Evolutionary conservation across 140 eudicot genomes (phyloP).

Genomic region (Stevia rebaudiana): DNA sequence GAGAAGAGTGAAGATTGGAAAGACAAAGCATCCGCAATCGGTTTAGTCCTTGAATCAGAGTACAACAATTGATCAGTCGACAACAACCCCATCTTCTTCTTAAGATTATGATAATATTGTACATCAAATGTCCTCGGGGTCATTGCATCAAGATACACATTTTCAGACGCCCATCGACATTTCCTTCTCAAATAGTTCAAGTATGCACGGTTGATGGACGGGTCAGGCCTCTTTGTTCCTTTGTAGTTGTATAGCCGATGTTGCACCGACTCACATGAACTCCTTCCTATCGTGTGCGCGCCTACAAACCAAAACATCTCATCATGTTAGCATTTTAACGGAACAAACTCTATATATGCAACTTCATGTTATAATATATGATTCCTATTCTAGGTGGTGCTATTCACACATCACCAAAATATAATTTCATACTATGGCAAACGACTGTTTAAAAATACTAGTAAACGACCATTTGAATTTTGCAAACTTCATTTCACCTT

Average conservation of each 20-base stretch:
- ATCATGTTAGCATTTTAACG: no score
- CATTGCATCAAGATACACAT: conserved; percentile 58
- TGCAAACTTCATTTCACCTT: no score
- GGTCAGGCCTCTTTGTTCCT: conserved; percentile 65
- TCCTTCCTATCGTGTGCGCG: conserved; percentile 83
- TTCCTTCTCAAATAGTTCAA: conserved; percentile 67
- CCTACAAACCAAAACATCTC: conserved; percentile 29
- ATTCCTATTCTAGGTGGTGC: no score
- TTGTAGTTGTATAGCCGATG: conserved; percentile 55
- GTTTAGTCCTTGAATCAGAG: conserved; percentile 60
- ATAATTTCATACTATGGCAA: no score
- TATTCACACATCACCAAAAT: no score
- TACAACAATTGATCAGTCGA: conserved; percentile 62
- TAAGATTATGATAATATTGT: conserved; percentile 60
- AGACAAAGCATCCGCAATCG: conserved; percentile 49
- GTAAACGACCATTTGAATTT: not conserved
- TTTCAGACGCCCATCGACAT: conserved; percentile 72
- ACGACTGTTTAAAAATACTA: no score
- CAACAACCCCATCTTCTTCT: conserved; percentile 72
- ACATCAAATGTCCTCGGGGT: conserved; percentile 53
- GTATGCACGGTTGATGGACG: conserved; percentile 46
- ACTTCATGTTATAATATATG: no score
- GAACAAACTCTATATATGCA: no score
- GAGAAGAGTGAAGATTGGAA: conserved; percentile 34
- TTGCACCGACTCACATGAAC: conserved; percentile 59